Conservation (phyloP, 2,329 filamentous ascomycete species). For the Penicillium aurantiogriseum region DNA sequence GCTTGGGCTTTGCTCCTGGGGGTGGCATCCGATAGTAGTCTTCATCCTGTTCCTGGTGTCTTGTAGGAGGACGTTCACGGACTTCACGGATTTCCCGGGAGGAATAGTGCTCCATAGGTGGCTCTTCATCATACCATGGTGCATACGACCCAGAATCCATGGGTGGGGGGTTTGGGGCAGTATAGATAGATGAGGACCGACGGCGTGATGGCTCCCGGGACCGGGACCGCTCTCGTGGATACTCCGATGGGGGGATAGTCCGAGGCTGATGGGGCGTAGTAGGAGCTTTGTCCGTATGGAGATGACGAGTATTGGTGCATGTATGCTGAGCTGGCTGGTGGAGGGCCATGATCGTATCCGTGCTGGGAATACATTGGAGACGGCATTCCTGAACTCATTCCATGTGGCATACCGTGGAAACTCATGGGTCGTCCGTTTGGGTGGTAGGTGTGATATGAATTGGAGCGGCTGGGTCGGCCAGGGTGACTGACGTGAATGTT, state of each 20-base stretch:
- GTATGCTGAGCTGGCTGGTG: slow-evolving; percentile 40
- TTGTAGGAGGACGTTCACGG: slow-evolving; percentile 32
- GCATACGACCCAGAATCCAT: slow-evolving; percentile 34
- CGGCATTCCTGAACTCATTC: slow-evolving; percentile 29
- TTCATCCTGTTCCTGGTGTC: slow-evolving; percentile 36
- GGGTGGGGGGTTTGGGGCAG: slow-evolving; percentile 26
- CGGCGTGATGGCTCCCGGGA: slow-evolving; percentile 35
- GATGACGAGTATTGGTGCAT: slow-evolving; percentile 34
- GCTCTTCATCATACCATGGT: slow-evolving; percentile 30
- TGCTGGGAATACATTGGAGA: slow-evolving; percentile 25
- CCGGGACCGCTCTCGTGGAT: slow-evolving; percentile 36
- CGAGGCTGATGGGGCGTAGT: slow-evolving; percentile 29
- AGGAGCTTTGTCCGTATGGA: slow-evolving; percentile 32
- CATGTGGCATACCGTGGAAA: slow-evolving; percentile 38
- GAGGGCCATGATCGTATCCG: slow-evolving; percentile 38
- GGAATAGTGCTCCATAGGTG: slow-evolving; percentile 25
- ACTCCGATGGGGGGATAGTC: slow-evolving; percentile 32
- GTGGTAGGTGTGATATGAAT: slow-evolving; percentile 40
- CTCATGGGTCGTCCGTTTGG: slow-evolving; percentile 38
- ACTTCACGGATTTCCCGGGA: slow-evolving; percentile 32
- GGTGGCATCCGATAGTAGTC: slow-evolving; percentile 47
- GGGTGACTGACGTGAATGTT: slow-evolving; percentile 33
- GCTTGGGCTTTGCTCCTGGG: slow-evolving; percentile 31
- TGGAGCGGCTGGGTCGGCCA: slow-evolving; percentile 32
- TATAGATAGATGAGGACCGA: slow-evolving; percentile 36